phyloP scores from a whole-genome alignment of 1,284 basidiomycete genomes.

The Sanguinoderma infundibulare region DNA sequence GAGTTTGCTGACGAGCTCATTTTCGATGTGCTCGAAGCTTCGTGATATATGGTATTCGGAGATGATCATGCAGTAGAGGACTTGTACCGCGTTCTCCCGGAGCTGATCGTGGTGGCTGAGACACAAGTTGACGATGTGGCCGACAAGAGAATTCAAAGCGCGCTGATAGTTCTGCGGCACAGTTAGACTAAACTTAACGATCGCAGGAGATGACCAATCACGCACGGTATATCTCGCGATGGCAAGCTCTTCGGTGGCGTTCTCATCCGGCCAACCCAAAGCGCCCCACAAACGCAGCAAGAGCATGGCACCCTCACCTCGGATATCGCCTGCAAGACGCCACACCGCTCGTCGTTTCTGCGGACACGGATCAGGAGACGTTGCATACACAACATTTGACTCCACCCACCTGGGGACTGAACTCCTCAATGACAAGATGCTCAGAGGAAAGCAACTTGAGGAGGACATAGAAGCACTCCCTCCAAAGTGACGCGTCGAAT shows the following conservation, averaged over 20 bases:
- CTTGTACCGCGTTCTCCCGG: constrained; percentile 89
- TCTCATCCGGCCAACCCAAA: constrained; percentile 76
- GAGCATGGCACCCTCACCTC: constrained; percentile 91
- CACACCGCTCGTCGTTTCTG: constrained; percentile 95
- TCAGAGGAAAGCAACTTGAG: constrained; percentile 88
- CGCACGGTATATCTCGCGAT: constrained; percentile 66
- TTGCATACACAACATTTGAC: neutral
- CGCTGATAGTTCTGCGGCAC: constrained; percentile 76
- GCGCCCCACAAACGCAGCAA: constrained; percentile 88
- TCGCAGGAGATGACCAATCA: constrained; percentile 7
- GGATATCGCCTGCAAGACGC: constrained; percentile 93
- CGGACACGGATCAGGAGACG: neutral
- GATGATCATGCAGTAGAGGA: constrained; percentile 95
- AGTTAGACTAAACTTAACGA: neutral
- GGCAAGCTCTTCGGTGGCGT: constrained; percentile 43
- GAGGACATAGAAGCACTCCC: constrained; percentile 80
- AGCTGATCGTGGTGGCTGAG: constrained; percentile 94
- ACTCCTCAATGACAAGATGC: constrained; percentile 93
- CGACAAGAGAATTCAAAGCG: constrained; percentile 85
- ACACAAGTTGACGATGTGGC: constrained; percentile 91
- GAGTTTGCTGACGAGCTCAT: constrained; percentile 93
- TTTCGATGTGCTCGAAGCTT: constrained; percentile 88
- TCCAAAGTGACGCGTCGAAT: constrained; percentile 87
- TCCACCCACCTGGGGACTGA: constrained; percentile 78
- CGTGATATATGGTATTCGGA: constrained; percentile 86